These are phyloP conservation scores for Trichocladium antarcticum DNA, from an alignment of 495 filamentous ascomycete species.

Conservation along the genomic window DNA sequence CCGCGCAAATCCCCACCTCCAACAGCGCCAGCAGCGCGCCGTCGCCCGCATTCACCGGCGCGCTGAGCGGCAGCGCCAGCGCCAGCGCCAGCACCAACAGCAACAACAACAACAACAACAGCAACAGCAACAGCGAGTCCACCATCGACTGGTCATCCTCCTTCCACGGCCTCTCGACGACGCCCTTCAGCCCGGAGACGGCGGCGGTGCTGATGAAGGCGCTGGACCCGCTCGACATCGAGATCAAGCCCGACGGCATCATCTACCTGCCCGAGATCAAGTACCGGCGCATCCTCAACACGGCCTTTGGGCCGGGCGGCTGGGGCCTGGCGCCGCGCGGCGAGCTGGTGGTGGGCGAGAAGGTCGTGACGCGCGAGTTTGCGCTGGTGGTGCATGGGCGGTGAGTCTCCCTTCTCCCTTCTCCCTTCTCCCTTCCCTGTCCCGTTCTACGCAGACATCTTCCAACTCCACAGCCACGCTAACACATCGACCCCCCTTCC, in stretches of 20 bases:
- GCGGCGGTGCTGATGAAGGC: slow-evolving; percentile 58
- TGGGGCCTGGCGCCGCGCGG: slow-evolving; percentile 90
- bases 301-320: slow-evolving; percentile 85
- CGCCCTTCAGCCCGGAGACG: slow-evolving; percentile 66
- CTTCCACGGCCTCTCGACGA: slow-evolving; percentile 72
- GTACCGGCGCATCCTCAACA: slow-evolving; percentile 83
- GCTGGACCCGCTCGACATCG: slow-evolving; percentile 63
- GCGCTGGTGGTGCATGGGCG: slow-evolving; percentile 81
- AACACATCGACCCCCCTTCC: no score
- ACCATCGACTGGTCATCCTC: slow-evolving; percentile 86
- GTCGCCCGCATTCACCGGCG: slow-evolving; percentile 10
- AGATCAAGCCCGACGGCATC: slow-evolving; percentile 95
- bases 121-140: slow-evolving; percentile 35
- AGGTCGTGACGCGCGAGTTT: slow-evolving; percentile 87
- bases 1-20: slow-evolving; percentile 15
- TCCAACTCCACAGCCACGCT: no score
- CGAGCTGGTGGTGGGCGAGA: slow-evolving; percentile 80
- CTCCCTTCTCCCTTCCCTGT: not conserved
- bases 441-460: not conserved
- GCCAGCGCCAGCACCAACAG: slow-evolving; percentile 11
- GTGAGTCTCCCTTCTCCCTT: slow-evolving; percentile 41
- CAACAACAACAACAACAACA: slow-evolving; percentile 24
- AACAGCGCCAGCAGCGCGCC: not conserved
- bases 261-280: slow-evolving; percentile 98
- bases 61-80: slow-evolving; percentile 8